A percentile compares a stretch with the other conserved stretches of the same genome.
These are phyloP conservation scores for Oryza glaberrima DNA, from an alignment of 176 grass and related monocot species.

Conservation along the genomic window DNA sequence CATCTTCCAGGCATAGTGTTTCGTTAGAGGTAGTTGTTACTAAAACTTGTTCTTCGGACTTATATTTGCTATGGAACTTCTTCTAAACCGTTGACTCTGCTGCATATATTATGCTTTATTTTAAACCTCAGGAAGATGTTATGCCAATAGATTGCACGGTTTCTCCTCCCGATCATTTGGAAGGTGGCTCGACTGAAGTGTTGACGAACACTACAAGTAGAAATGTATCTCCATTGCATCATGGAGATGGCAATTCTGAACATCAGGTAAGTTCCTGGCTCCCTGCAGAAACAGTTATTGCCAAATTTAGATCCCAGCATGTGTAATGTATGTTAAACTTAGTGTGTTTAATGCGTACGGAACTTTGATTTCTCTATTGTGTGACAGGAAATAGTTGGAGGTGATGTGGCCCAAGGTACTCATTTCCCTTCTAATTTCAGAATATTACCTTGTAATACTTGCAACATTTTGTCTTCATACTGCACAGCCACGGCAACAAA, in stretches of 20 bases:
- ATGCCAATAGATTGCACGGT: slow-evolving; percentile 31
- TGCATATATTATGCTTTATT: slow-evolving; percentile 26
- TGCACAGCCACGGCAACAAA: slow-evolving; percentile 19
- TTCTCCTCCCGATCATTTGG: slow-evolving; percentile 42
- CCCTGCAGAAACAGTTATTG: slow-evolving; percentile 17
- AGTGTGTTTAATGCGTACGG: slow-evolving; percentile 23
- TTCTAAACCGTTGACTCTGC: slow-evolving; percentile 18
- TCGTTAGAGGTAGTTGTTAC: slow-evolving; percentile 38
- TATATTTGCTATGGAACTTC: slow-evolving; percentile 36
- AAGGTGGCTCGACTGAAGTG: slow-evolving; percentile 23
- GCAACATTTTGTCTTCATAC: slow-evolving; percentile 22
- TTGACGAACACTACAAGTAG: slow-evolving; percentile 26
- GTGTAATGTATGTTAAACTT: background rate
- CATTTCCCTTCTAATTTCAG: slow-evolving; percentile 25
- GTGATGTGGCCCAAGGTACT: slow-evolving; percentile 45
- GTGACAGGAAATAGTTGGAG: slow-evolving; percentile 43
- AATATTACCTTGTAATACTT: slow-evolving; percentile 24
- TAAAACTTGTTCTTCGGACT: slow-evolving; percentile 34
- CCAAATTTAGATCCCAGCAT: slow-evolving; percentile 7
- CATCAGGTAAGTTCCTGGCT: slow-evolving; percentile 51
- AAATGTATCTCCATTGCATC: slow-evolving; percentile 31
- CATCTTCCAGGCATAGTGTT: slow-evolving; percentile 26
- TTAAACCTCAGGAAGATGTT: slow-evolving; percentile 49
- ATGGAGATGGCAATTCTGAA: slow-evolving; percentile 32
- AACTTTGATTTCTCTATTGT: slow-evolving; percentile 37